Evolutionary conservation across 2,329 filamentous ascomycete genomes (phyloP).

Genomic region (Arthrinium phaeospermum): DNA sequence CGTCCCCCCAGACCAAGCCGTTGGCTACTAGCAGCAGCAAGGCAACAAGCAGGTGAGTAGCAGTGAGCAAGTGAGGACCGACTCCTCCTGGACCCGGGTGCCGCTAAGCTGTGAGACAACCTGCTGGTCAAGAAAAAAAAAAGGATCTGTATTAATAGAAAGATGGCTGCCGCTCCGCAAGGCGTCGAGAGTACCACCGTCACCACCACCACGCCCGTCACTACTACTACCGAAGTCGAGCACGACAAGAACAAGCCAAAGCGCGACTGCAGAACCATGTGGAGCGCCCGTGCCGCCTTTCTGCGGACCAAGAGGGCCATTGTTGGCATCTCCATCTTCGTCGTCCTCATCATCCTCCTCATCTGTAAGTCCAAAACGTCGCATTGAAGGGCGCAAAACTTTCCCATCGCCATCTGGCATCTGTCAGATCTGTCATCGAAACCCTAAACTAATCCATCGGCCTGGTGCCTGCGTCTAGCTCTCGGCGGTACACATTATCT

Average conservation of each 20-base stretch:
- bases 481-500: slow-evolving; percentile 3
- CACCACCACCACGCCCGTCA: not conserved
- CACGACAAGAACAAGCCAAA: slow-evolving; percentile 2
- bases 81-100: slow-evolving; percentile 7
- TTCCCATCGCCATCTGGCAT: not conserved
- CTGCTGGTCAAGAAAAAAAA: not conserved
- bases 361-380: slow-evolving; percentile 21
- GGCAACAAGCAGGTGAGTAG: not conserved
- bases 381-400: not conserved
- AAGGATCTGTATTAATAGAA: not conserved
- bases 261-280: slow-evolving; percentile 17
- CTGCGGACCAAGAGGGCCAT: slow-evolving; percentile 23
- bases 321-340: slow-evolving; percentile 18
- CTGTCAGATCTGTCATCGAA: not conserved
- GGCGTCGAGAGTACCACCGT: not conserved
- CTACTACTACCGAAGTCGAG: not conserved
- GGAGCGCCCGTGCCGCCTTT: slow-evolving; percentile 22
- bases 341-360: slow-evolving; percentile 17
- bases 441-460: not conserved
- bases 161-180: slow-evolving; percentile 6
- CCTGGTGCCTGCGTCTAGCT: not conserved
- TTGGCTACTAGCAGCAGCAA: not conserved
- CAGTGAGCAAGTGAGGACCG: not conserved
- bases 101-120: slow-evolving; percentile 1
- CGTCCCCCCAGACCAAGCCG: not conserved